Percentiles rank a stretch among this genome's conserved stretches.
phyloP scores from a whole-genome alignment of 192 early-diverging fungal genomes.

The Coemansia biformis region DNA sequence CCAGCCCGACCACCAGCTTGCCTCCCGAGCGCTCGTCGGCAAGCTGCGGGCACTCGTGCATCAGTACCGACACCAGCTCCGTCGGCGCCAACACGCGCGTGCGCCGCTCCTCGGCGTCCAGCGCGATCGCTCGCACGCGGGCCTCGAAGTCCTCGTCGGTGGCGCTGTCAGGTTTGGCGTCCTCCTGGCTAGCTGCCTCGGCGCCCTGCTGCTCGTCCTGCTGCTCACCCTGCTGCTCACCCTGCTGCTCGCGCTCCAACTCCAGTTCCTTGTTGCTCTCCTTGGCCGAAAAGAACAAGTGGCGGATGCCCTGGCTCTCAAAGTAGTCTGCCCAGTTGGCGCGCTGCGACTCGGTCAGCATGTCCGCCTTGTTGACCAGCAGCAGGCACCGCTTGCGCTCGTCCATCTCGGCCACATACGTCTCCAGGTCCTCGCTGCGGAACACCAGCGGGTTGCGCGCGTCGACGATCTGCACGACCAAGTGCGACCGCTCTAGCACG shows the following conservation, averaged over 20 bases:
- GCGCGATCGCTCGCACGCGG: constrained; percentile 30
- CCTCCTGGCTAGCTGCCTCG: constrained; percentile 1
- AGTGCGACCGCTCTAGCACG: constrained; percentile 91
- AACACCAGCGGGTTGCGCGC: constrained; percentile 94
- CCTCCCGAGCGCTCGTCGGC: constrained; percentile 35
- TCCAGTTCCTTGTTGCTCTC: constrained; percentile 73
- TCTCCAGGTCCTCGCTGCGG: constrained; percentile 79
- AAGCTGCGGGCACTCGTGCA: constrained; percentile 52
- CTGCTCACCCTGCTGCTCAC: constrained; percentile 6
- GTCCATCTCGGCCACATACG: constrained; percentile 89
- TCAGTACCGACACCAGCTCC: constrained; percentile 65
- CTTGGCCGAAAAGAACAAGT: constrained; percentile 92
- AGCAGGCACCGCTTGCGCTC: constrained; percentile 80
- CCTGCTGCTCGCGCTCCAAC: constrained; percentile 7
- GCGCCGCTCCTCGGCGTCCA: constrained; percentile 38
- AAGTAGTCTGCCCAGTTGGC: constrained; percentile 89
- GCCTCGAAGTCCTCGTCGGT: constrained; percentile 26
- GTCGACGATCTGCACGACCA: constrained; percentile 99
- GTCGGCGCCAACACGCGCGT: constrained; percentile 60
- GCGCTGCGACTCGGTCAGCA: constrained; percentile 83
- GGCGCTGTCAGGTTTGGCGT: constrained; percentile 1
- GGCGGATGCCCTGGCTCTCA: constrained; percentile 71
- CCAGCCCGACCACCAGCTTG: constrained; percentile 86
- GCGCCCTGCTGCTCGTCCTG: constrained; percentile 21
- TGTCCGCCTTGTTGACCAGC: constrained; percentile 98